Evolutionary conservation across 805 yeast genomes (phyloP).

Genomic region (Kazachstania africana): DNA sequence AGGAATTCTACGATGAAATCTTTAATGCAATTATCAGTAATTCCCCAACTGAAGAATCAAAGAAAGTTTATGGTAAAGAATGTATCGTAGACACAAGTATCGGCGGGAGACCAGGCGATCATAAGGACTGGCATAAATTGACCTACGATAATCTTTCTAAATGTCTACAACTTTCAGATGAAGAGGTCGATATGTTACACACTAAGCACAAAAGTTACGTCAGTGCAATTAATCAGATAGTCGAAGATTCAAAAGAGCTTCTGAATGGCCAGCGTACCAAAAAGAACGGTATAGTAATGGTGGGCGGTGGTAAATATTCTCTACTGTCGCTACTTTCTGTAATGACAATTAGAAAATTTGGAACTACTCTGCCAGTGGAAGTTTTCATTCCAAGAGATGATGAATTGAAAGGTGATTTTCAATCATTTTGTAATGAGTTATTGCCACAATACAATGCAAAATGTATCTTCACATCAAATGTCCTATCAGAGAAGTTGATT

Average conservation of each 20-base stretch:
- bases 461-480: conserved; percentile 44
- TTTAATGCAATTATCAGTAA: conserved; percentile 7
- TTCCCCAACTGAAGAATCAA: conserved; percentile 16
- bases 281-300: conserved; percentile 59
- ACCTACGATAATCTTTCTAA: too few relatives aligned
- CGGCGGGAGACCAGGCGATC: conserved; percentile 13
- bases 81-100: conserved; percentile 14
- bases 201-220: too few relatives aligned
- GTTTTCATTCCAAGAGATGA: conserved; percentile 60
- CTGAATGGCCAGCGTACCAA: too few relatives aligned
- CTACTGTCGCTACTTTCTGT: conserved; percentile 49
- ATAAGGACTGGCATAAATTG: conserved; percentile 10
- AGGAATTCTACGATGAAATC: conserved; percentile 5
- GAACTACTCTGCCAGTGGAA: conserved; percentile 68
- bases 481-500: conserved; percentile 34
- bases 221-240: too few relatives aligned
- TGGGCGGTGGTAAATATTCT: conserved; percentile 67
- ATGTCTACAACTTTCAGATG: too few relatives aligned
- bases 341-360: conserved; percentile 44
- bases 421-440: conserved; percentile 53
- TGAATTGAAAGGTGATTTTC: conserved; percentile 58
- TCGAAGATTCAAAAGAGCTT: too few relatives aligned
- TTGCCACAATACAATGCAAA: conserved; percentile 55
- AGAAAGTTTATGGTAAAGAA: conserved; percentile 7
- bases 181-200: too few relatives aligned